Base-by-base conservation (phyloP, 192 early-diverging fungal species). In the Entomortierella parvispora region DNA sequence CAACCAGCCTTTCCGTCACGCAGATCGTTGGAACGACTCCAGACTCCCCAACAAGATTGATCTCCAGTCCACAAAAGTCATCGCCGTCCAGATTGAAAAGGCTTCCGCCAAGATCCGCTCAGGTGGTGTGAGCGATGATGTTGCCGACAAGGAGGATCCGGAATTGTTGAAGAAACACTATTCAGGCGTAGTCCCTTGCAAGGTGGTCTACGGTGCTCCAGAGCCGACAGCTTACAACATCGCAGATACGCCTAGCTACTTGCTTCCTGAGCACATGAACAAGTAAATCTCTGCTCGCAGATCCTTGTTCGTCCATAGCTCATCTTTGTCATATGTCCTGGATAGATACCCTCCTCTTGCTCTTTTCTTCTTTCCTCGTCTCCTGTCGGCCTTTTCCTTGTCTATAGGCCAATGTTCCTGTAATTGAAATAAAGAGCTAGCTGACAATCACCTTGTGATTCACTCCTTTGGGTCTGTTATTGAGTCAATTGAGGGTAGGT, bases 1-100 rank as follows among this genome's bases (percentile, higher is more conserved):
- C 20, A 74, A 87, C 43, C 84, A 87, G 44, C 61, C 75, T 22
- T 71, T 85, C 64, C 79, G 32, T 9, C 68, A 69, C 20, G 62
- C 64, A 26, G 84, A 85, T 44, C 78, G 80, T 5, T 86, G 81
- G 76, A 71, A 74, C 23, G 79, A 71, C 29, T 75, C 57, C 6
- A 59, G 84, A n/a, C 71, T 20, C 4, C 65, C 71, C 48, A 71
- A 75, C 61, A 45, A 33, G 0, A 76, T 51, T 23, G 71, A 76
- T 28, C 64, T 76, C 58, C 60, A 51, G 29, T 76, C 71, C 2
- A 76, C 71, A 14, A 76, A 76, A 44, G 71, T 76, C 18, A 76
- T 76, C 50, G 71, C 71, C 3, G 71, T 76, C 45, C 52, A 62
- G 23, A 76, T 76, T 25, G 71, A 76, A 15, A 50, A 52, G 4